Conservation (phyloP, 768 basidiomycete genomes). For the Naganishia kalamii region DNA sequence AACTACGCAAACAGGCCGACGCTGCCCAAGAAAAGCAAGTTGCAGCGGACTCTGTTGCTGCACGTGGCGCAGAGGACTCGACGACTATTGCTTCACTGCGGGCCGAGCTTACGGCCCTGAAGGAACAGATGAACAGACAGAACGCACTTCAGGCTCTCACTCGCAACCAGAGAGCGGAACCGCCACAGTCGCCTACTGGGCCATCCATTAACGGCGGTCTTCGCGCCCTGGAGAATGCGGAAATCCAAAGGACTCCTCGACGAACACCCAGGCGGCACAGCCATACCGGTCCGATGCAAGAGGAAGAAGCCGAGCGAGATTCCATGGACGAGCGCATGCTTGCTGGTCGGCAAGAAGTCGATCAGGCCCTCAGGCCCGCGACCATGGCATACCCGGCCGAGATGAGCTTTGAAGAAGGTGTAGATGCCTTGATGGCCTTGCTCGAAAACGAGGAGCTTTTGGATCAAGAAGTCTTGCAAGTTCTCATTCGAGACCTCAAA, state of each 20-base stretch:
- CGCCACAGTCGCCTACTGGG: slow-evolving; percentile 74
- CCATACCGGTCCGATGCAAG: slow-evolving; percentile 30
- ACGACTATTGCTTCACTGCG: slow-evolving; percentile 83
- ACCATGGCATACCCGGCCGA: slow-evolving; percentile 61
- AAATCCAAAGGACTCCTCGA: slow-evolving; percentile 21
- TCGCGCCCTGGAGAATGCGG: slow-evolving; percentile 52
- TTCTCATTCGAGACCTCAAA: slow-evolving; percentile 82
- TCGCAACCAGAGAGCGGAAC: slow-evolving; percentile 61
- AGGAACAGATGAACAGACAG: slow-evolving; percentile 92
- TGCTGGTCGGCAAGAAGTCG: slow-evolving; percentile 44
- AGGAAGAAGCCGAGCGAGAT: slow-evolving; percentile 48
- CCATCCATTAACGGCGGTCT: slow-evolving; percentile 48
- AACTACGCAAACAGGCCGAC: slow-evolving; percentile 70
- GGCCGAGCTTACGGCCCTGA: slow-evolving; percentile 81
- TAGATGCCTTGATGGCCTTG: slow-evolving; percentile 88
- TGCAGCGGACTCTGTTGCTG: slow-evolving; percentile 57
- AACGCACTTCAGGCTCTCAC: slow-evolving; percentile 85
- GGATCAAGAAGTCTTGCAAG: slow-evolving; percentile 87
- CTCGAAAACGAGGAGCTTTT: slow-evolving; percentile 84
- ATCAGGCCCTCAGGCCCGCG: slow-evolving; percentile 70
- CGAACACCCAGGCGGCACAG: slow-evolving; percentile 33
- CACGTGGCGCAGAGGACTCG: slow-evolving; percentile 62
- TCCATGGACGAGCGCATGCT: slow-evolving; percentile 73
- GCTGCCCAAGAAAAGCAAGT: slow-evolving; percentile 55
- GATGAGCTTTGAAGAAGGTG: slow-evolving; percentile 65